phyloP scores from a whole-genome alignment of 345 rosid genomes.

The Eucalyptus regnans region DNA sequence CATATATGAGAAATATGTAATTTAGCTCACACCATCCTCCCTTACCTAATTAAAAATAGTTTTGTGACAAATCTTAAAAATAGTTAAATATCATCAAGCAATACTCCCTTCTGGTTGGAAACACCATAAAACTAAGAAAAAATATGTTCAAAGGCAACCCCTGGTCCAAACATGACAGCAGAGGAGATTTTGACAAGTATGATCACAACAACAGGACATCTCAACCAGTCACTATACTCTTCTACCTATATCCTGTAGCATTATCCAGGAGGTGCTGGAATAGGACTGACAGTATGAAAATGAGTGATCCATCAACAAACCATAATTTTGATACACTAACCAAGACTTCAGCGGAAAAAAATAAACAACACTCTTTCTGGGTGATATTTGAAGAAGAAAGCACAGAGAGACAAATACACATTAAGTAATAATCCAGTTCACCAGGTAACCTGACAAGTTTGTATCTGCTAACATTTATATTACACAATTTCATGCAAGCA shows the following conservation, averaged over 20 bases:
- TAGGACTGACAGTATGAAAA: background rate
- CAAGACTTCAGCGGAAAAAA: background rate
- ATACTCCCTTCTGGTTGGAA: background rate
- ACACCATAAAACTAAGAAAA: background rate
- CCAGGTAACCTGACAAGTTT: background rate
- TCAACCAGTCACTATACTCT: background rate
- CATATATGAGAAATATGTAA: background rate
- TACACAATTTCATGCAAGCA: background rate
- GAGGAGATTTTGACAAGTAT: background rate
- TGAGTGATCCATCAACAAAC: background rate
- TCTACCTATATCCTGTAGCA: background rate
- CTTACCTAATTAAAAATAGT: background rate
- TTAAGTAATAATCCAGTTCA: background rate
- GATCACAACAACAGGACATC: background rate
- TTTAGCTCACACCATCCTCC: background rate
- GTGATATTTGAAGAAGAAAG: background rate
- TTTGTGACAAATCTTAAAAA: background rate
- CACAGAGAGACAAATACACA: background rate
- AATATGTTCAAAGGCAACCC: background rate
- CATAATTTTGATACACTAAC: background rate
- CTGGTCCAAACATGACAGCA: background rate
- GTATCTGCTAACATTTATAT: background rate
- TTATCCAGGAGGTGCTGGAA: background rate
- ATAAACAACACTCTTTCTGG: background rate
- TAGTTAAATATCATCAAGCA: background rate